Evolutionary conservation across 2,329 filamentous ascomycete genomes (phyloP).

Genomic region (Phialophora expanda): DNA sequence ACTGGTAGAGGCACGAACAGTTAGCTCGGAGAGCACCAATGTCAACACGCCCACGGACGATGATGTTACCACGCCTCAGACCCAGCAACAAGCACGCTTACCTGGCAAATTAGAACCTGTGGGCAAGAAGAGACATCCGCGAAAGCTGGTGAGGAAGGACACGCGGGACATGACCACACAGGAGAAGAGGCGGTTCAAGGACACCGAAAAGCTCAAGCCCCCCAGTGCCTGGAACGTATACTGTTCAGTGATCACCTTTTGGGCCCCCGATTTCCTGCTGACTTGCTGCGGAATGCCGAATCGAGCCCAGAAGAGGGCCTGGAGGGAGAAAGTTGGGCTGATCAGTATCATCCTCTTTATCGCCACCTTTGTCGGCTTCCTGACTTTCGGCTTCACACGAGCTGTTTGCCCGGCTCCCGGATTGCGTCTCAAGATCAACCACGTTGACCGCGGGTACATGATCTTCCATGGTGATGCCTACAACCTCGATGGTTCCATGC

Average conservation of each 20-base stretch:
- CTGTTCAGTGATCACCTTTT: conserved; percentile 91
- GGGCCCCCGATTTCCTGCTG: conserved; percentile 84
- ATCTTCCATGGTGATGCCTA: conserved; percentile 95
- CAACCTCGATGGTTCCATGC: conserved; percentile 75
- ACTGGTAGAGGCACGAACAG: conserved; percentile 57
- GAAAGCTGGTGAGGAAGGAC: conserved; percentile 69
- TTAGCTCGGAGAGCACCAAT: conserved; percentile 69
- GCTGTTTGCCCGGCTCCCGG: conserved; percentile 79
- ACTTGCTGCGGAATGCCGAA: conserved; percentile 83
- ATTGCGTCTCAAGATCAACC: conserved; percentile 77
- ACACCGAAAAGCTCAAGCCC: conserved; percentile 69
- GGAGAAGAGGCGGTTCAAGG: conserved; percentile 64
- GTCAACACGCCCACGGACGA: conserved; percentile 50
- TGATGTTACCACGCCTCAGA: conserved; percentile 36
- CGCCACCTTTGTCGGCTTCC: conserved; percentile 86
- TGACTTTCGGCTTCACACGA: conserved; percentile 95
- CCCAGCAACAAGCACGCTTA: conserved; percentile 44
- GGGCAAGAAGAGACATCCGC: conserved; percentile 49
- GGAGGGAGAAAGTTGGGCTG: conserved; percentile 97
- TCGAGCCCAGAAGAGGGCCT: conserved; percentile 86
- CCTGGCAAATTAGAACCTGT: conserved; percentile 37
- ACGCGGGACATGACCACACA: conserved; percentile 64
- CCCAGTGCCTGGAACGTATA: conserved; percentile 95
- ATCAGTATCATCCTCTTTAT: conserved; percentile 91
- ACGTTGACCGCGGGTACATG: conserved; percentile 83